Conservation (phyloP, 306 rosid genomes). For the Gastrolobium bilobum region DNA sequence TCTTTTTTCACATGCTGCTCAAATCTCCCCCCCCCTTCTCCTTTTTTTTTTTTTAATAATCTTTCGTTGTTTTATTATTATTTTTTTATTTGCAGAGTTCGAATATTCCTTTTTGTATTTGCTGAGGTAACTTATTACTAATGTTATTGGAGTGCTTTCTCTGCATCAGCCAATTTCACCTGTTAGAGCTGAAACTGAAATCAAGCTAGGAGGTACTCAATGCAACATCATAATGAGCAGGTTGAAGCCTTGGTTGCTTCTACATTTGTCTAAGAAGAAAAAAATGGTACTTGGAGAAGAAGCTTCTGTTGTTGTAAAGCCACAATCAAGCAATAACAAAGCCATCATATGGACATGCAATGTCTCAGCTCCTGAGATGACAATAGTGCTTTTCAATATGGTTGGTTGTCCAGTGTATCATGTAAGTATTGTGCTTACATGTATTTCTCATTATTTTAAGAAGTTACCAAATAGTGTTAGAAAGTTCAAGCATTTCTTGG, state of each 20-base stretch:
- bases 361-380: slow-evolving; percentile 98
- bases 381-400: slow-evolving; percentile 77
- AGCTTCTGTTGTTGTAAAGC: slow-evolving; percentile 62
- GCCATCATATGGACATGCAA: slow-evolving; percentile 95
- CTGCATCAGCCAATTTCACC: slow-evolving; percentile 75
- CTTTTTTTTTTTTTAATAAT: background rate
- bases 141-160: slow-evolving; percentile 44
- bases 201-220: slow-evolving; percentile 92
- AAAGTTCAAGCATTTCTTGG: slow-evolving; percentile 42
- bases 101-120: slow-evolving; percentile 31
- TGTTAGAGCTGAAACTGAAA: slow-evolving; percentile 91
- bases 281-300: slow-evolving; percentile 79
- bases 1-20: slow-evolving; percentile 23
- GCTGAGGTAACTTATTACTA: slow-evolving; percentile 41
- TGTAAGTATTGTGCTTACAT: slow-evolving; percentile 66
- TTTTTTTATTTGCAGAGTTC: slow-evolving; percentile 31
- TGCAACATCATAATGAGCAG: slow-evolving; percentile 90
- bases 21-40: background rate
- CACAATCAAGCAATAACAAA: slow-evolving; percentile 69
- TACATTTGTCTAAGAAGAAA: slow-evolving; percentile 76
- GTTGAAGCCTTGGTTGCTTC: slow-evolving; percentile 84
- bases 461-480: slow-evolving; percentile 36
- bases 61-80: slow-evolving; percentile 22
- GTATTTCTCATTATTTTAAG: slow-evolving; percentile 28
- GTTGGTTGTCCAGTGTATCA: slow-evolving; percentile 83